phyloP scores from a whole-genome alignment of 805 yeast species.

The Candida dendrica region DNA sequence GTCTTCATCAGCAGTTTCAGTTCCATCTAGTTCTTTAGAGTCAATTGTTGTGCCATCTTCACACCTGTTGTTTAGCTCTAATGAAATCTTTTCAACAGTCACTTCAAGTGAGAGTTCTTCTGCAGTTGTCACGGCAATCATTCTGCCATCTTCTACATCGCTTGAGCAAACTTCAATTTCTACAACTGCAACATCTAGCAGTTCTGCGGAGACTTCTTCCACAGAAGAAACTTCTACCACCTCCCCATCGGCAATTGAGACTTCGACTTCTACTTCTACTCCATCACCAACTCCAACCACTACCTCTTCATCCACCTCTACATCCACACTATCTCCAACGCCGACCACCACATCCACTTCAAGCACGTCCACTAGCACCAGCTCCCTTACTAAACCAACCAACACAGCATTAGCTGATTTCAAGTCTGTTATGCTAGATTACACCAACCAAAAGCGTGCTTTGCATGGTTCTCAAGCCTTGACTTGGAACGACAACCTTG shows the following conservation, averaged over 20 bases:
- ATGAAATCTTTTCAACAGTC: too few relatives aligned
- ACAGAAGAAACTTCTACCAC: constrained; percentile 6
- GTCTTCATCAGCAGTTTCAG: too few relatives aligned
- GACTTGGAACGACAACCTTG: constrained; percentile 41
- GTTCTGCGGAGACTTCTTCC: constrained; percentile 1
- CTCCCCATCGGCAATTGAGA: constrained; percentile 4
- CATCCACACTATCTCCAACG: constrained; percentile 13
- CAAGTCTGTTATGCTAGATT: constrained; percentile 34
- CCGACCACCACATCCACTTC: constrained; percentile 11
- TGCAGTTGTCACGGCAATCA: neutral
- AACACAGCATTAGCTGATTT: constrained; percentile 17
- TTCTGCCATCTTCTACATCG: neutral
- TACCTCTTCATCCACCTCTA: constrained; percentile 2
- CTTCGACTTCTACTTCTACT: neutral
- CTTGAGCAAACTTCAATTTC: constrained; percentile 1
- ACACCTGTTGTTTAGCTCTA: neutral
- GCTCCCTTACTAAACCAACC: constrained; percentile 16
- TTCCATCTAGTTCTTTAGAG: neutral
- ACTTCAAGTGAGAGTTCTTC: neutral
- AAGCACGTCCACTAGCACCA: too few relatives aligned
- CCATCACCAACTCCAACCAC: neutral
- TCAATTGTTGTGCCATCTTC: neutral
- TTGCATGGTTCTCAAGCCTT: constrained; percentile 36
- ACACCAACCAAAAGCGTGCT: constrained; percentile 46
- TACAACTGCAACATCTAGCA: constrained; percentile 2